A percentile compares a stretch with the other conserved stretches of the same genome.
Evolutionary conservation across 1,139 yeast species (phyloP).

Genomic region (Debaryomyces fabryi): DNA sequence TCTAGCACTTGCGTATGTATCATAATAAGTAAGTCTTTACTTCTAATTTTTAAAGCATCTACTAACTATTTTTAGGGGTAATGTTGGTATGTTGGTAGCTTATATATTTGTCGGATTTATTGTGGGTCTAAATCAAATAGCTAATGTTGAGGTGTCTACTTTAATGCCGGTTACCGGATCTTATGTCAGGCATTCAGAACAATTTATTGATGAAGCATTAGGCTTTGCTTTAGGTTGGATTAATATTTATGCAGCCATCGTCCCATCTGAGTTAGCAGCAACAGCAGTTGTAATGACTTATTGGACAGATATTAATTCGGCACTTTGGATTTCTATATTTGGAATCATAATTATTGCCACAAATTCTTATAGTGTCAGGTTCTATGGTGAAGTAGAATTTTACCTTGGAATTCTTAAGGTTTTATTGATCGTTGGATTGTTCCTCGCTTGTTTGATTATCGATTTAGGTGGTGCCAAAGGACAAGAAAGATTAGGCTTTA

Average conservation of each 20-base stretch:
- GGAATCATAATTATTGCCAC: constrained; percentile 25
- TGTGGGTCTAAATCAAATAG: constrained; percentile 12
- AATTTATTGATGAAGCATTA: constrained; percentile 29
- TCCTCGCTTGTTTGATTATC: constrained; percentile 29
- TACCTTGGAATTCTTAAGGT: constrained; percentile 32
- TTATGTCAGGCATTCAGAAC: constrained; percentile 31
- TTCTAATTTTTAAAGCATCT: constrained; percentile 17
- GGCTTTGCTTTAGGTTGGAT: constrained; percentile 31
- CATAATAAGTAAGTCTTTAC: not conserved
- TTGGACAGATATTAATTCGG: constrained; percentile 27
- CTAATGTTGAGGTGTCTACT: constrained; percentile 31
- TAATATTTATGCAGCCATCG: constrained; percentile 18
- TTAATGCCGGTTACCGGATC: constrained; percentile 35
- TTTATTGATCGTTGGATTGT: constrained; percentile 27
- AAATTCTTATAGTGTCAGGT: constrained; percentile 29
- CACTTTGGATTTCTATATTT: constrained; percentile 32
- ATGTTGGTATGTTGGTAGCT: not conserved
- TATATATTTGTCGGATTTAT: not conserved
- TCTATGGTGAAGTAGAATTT: constrained; percentile 38
- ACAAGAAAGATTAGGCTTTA: constrained; percentile 29
- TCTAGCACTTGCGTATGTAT: constrained; percentile 16
- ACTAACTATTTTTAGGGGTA: not conserved
- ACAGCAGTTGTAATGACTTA: constrained; percentile 30
- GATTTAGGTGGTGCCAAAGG: constrained; percentile 36
- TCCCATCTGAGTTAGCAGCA: constrained; percentile 31